A percentile compares a stretch with the other conserved stretches of the same genome.
These are phyloP conservation scores for Lonicera japonica DNA, from an alignment of 129 eudicot genomes.

Conservation along the genomic window DNA sequence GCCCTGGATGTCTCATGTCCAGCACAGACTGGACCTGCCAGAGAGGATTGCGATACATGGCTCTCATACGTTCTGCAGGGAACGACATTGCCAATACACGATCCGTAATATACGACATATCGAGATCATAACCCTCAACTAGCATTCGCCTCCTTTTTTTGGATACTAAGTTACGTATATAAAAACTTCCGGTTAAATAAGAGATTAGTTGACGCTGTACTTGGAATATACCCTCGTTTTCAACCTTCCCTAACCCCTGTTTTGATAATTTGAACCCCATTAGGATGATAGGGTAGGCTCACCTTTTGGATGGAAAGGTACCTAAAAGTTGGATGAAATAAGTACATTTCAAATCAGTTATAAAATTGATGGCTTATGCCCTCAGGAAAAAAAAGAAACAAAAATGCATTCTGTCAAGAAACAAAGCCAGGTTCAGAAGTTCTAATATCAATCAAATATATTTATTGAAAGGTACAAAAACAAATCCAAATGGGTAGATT, in stretches of 20 bases:
- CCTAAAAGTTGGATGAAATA: background rate
- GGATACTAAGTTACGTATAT: slow-evolving; percentile 62
- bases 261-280: slow-evolving; percentile 50
- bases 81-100: slow-evolving; percentile 80
- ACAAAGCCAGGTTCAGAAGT: too few relatives aligned
- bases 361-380: too few relatives aligned
- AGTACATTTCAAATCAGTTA: background rate
- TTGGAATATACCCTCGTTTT: slow-evolving; percentile 1
- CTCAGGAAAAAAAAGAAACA: background rate
- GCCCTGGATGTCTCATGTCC: slow-evolving; percentile 57
- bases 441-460: background rate
- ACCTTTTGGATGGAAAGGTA: slow-evolving; percentile 8
- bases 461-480: too few relatives aligned
- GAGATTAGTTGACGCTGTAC: slow-evolving; percentile 33
- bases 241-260: slow-evolving; percentile 25
- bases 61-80: slow-evolving; percentile 71
- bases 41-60: slow-evolving; percentile 73
- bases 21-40: slow-evolving; percentile 80
- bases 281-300: slow-evolving; percentile 7
- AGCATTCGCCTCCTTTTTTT: slow-evolving; percentile 67
- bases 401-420: background rate
- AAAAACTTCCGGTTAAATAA: slow-evolving; percentile 42
- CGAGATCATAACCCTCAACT: slow-evolving; percentile 84
- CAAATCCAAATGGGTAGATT: background rate
- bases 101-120: slow-evolving; percentile 72